A percentile compares a stretch with the other conserved stretches of the same genome.
Conservation (phyloP, 1,284 basidiomycete genomes). For the Trichosporon sp. region DNA sequence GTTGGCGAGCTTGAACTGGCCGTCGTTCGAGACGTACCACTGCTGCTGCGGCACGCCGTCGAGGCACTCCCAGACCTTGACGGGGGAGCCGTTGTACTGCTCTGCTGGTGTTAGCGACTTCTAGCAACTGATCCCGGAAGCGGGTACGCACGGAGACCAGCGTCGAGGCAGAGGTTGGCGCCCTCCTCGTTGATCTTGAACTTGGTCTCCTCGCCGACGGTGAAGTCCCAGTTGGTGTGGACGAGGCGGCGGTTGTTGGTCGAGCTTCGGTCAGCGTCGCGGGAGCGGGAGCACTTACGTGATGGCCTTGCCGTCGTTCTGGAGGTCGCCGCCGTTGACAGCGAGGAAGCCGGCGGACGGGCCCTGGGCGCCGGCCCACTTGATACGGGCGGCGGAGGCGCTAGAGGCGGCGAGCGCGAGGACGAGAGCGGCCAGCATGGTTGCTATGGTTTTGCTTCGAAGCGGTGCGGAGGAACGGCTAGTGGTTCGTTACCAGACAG, state of each 20-base stretch:
- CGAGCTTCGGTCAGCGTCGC: neutral
- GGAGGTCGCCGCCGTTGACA: neutral
- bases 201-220: neutral
- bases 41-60: conserved; percentile 24
- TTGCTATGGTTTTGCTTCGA: neutral
- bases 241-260: neutral
- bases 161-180: neutral
- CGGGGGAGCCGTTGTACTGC: conserved; percentile 11
- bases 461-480: neutral
- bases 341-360: neutral
- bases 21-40: conserved; percentile 2
- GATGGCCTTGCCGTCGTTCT: neutral
- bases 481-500: neutral
- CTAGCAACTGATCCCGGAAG: too few species aligned
- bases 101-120: neutral
- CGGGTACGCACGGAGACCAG: neutral
- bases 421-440: neutral
- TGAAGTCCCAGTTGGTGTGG: neutral
- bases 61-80: conserved; percentile 25
- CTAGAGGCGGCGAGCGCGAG: neutral
- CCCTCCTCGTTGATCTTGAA: neutral
- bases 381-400: neutral
- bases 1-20: conserved; percentile 1
- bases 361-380: neutral
- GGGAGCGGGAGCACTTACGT: neutral